Evolutionary conservation across 2,329 filamentous ascomycete genomes (phyloP).

Genomic region (Moelleriella libera): DNA sequence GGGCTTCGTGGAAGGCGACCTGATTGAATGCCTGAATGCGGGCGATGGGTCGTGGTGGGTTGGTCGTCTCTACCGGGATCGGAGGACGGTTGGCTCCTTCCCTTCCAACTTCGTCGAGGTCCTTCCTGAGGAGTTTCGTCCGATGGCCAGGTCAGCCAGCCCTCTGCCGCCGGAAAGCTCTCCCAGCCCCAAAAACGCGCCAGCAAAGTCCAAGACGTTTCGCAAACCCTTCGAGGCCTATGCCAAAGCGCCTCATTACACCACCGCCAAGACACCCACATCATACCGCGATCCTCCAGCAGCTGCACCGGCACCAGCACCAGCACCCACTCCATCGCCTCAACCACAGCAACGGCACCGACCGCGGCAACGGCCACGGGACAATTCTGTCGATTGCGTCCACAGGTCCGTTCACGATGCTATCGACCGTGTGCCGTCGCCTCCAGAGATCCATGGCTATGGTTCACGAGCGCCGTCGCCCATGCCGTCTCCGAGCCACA

Average conservation of each 20-base stretch:
- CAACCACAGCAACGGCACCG: constrained; percentile 9
- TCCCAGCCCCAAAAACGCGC: constrained; percentile 37
- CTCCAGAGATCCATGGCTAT: constrained; percentile 13
- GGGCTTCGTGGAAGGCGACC: constrained; percentile 91
- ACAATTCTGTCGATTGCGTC: constrained; percentile 15
- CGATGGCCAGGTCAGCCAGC: constrained; percentile 48
- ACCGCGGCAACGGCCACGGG: constrained; percentile 5
- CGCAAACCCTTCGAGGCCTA: constrained; percentile 56
- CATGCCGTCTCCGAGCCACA: constrained; percentile 8
- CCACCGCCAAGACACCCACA: constrained; percentile 46
- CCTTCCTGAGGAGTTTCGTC: constrained; percentile 71
- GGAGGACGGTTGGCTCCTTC: constrained; percentile 81
- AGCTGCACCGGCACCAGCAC: not conserved
- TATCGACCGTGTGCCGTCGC: constrained; percentile 7
- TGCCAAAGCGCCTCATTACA: constrained; percentile 51
- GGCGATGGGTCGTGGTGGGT: constrained; percentile 99
- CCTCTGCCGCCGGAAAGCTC: constrained; percentile 43
- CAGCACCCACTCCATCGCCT: constrained; percentile 5
- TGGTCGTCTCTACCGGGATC: constrained; percentile 77
- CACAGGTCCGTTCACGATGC: constrained; percentile 7
- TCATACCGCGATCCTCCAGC: constrained; percentile 32
- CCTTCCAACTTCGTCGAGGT: constrained; percentile 96
- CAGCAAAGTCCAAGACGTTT: constrained; percentile 48
- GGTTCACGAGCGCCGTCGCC: constrained; percentile 17
- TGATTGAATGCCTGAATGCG: constrained; percentile 96